These are phyloP conservation scores for Alternaria panax DNA, from an alignment of 2,329 filamentous ascomycete genomes.

Conservation along the genomic window DNA sequence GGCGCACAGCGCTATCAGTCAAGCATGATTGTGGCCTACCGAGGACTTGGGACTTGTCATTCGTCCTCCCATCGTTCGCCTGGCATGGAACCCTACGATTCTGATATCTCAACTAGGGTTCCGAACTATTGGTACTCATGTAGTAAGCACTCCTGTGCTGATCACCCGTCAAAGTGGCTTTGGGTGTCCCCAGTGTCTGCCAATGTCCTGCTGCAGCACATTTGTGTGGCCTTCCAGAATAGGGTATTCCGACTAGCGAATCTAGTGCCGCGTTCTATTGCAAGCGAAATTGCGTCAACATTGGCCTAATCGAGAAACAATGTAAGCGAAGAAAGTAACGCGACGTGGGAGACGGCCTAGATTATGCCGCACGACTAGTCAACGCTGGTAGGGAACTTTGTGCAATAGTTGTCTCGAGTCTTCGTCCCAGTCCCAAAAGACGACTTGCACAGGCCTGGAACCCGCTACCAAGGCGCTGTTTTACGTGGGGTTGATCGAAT, in stretches of 20 bases:
- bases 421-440: neutral
- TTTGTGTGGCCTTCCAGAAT: constrained; percentile 40
- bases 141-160: constrained; percentile 35
- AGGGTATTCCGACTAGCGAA: constrained; percentile 14
- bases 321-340: constrained; percentile 8
- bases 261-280: constrained; percentile 4
- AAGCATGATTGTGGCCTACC: constrained; percentile 30
- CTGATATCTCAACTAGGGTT: constrained; percentile 21
- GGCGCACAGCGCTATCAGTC: constrained; percentile 36
- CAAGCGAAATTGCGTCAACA: neutral
- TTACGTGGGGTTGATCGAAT: constrained; percentile 1
- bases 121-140: constrained; percentile 42
- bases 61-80: constrained; percentile 27
- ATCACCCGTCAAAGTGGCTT: constrained; percentile 50
- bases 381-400: neutral
- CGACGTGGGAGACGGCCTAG: neutral
- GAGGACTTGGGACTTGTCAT: constrained; percentile 17
- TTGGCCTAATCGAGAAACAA: neutral
- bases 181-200: constrained; percentile 35
- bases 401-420: neutral
- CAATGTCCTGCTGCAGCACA: constrained; percentile 20
- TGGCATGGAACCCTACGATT: constrained; percentile 22
- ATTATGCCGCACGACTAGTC: neutral
- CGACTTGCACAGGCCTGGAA: neutral
- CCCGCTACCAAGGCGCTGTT: neutral